phyloP scores from a whole-genome alignment of 306 rosid genomes.

The Trifolium subterraneum region DNA sequence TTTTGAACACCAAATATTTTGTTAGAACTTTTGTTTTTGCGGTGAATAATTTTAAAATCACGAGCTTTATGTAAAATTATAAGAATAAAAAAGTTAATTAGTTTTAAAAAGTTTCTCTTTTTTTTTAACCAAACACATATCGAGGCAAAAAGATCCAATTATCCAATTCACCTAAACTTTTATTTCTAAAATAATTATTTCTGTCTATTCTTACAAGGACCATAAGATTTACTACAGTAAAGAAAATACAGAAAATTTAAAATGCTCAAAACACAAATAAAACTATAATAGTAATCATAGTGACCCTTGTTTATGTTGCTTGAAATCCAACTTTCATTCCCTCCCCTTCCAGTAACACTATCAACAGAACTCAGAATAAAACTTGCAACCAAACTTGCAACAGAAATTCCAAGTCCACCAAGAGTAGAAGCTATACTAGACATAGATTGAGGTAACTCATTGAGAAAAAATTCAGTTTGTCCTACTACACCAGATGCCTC shows the following conservation, averaged over 20 bases:
- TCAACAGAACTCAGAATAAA: slow-evolving; percentile 37
- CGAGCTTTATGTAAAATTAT: too few relatives aligned
- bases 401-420: slow-evolving; percentile 28
- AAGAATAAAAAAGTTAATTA: too few relatives aligned
- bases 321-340: slow-evolving; percentile 41
- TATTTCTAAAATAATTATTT: background rate
- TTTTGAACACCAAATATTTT: too few relatives aligned
- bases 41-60: too few relatives aligned
- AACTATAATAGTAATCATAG: slow-evolving; percentile 36
- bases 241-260: slow-evolving; percentile 39
- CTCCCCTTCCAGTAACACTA: slow-evolving; percentile 25
- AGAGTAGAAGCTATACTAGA: slow-evolving; percentile 37
- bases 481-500: slow-evolving; percentile 1
- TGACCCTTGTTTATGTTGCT: slow-evolving; percentile 51
- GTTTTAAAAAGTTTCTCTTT: too few relatives aligned
- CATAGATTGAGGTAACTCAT: slow-evolving; percentile 40
- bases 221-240: slow-evolving; percentile 44
- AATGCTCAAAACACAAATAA: slow-evolving; percentile 34
- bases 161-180: too few relatives aligned
- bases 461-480: slow-evolving; percentile 35
- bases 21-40: too few relatives aligned
- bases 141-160: too few relatives aligned
- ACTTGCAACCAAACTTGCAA: slow-evolving; percentile 39
- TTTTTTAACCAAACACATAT: too few relatives aligned
- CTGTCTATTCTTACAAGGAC: slow-evolving; percentile 33